These are phyloP conservation scores for Podospora anserina DNA, from an alignment of 495 filamentous ascomycete genomes.

Conservation along the genomic window DNA sequence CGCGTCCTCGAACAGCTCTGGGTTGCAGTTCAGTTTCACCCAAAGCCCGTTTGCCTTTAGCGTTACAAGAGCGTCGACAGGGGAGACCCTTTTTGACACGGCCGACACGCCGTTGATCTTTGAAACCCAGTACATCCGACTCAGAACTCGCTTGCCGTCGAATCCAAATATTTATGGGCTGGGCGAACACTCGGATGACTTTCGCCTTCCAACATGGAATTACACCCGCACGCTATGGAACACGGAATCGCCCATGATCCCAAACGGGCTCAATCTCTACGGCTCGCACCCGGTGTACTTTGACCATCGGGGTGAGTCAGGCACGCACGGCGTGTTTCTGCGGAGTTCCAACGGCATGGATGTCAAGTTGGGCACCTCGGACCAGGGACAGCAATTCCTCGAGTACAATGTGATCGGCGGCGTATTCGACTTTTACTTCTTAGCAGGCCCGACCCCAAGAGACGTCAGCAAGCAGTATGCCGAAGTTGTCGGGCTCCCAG, in stretches of 20 bases:
- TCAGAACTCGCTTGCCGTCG: slow-evolving; percentile 65
- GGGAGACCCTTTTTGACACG: slow-evolving; percentile 77
- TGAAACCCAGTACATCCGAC: slow-evolving; percentile 69
- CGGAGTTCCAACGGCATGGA: slow-evolving; percentile 88
- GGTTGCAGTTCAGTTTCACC: slow-evolving; percentile 61
- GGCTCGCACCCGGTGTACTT: slow-evolving; percentile 83
- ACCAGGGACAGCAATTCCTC: slow-evolving; percentile 62
- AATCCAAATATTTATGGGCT: slow-evolving; percentile 74
- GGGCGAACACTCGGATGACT: slow-evolving; percentile 73
- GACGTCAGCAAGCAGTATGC: slow-evolving; percentile 74
- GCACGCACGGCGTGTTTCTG: slow-evolving; percentile 84
- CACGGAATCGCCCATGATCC: slow-evolving; percentile 63
- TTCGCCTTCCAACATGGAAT: slow-evolving; percentile 63
- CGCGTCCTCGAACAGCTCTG: slow-evolving; percentile 29
- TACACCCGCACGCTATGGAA: slow-evolving; percentile 83
- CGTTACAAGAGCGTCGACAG: slow-evolving; percentile 55
- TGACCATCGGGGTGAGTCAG: slow-evolving; percentile 63
- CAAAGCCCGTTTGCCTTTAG: slow-evolving; percentile 75
- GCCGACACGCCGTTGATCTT: slow-evolving; percentile 69
- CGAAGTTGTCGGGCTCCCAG: slow-evolving; percentile 63
- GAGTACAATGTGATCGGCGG: slow-evolving; percentile 84
- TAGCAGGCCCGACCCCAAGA: slow-evolving; percentile 69
- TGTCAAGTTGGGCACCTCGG: slow-evolving; percentile 67
- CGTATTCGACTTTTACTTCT: slow-evolving; percentile 81
- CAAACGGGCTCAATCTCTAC: slow-evolving; percentile 63